Evolutionary conservation across 208 protist species (phyloP).

Genomic region (Leishmania aethiopica): DNA sequence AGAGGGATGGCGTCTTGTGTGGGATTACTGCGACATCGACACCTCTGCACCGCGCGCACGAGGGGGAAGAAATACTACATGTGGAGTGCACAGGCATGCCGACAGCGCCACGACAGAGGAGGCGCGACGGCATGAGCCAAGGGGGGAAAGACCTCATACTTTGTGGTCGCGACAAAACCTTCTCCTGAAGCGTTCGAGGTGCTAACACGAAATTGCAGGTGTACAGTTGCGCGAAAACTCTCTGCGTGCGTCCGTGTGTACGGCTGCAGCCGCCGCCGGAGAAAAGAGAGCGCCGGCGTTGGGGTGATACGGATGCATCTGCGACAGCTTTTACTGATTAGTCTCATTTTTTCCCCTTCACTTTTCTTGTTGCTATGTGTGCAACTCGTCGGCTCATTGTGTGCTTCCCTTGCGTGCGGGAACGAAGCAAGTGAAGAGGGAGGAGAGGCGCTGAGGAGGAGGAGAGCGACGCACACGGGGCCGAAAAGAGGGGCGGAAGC

Average conservation of each 20-base stretch:
- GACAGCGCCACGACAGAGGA: background rate
- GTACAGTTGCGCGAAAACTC: background rate
- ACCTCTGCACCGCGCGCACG: background rate
- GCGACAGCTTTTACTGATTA: background rate
- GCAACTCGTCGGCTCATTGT: background rate
- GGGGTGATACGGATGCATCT: background rate
- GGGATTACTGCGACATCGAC: background rate
- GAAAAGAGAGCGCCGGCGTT: background rate
- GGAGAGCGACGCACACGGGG: background rate
- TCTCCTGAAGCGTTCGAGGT: background rate
- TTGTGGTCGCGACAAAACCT: background rate
- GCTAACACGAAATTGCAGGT: background rate
- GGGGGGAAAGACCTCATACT: background rate
- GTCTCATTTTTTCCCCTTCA: background rate
- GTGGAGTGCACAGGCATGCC: background rate
- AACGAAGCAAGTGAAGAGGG: background rate
- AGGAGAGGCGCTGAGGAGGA: background rate
- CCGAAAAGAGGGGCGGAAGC: background rate
- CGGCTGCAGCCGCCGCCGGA: background rate
- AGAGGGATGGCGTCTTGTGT: background rate
- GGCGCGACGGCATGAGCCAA: background rate
- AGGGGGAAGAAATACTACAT: background rate
- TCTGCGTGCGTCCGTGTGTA: background rate
- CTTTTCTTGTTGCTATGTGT: background rate
- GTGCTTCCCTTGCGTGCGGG: background rate